Base-by-base conservation (phyloP, 495 filamentous ascomycete genomes). In the Beverwykella pulmonaria region DNA sequence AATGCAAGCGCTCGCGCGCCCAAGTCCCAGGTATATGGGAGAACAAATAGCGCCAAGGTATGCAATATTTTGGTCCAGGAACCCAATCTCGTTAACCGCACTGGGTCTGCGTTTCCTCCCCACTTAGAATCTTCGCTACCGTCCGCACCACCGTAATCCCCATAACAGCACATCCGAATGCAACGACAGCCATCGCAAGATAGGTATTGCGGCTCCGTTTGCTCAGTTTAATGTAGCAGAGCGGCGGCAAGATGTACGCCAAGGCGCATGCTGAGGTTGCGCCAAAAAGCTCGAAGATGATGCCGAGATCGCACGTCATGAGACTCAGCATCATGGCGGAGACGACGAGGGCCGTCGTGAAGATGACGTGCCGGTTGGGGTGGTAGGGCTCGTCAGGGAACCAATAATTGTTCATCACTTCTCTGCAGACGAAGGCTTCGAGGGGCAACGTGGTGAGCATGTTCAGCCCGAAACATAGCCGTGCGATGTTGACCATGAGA, bases 391-490 rank as follows among this genome's bases (percentile, higher is more conserved):
- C 88, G 66, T 84, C 78, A 0, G 88, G 90, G 77, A 92, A 97
- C 78, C 87, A 98, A 79, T 96, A 98, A 52, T 90, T 93, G 34
- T 90, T 84, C 89, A 98, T 96, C 46, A 98, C 94, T 75, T 96
- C 93, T 61, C 94, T 87, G 76, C 95, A 98, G 48, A 98, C 94
- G 76, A 98, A 98, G 8, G 92, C 91, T 79, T 98, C 94, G 39
- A 98, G 85, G 2, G 94, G 94, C 48, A 98, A 80, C 1, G 94
- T 98, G 6, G 94, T 98, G 65, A 98, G 86, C 94, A 98, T 98
- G 80, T 98, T 98, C 59, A 98, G 79, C 3, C 95, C 94, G 69
- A 98, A 97, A 70, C 79, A 89, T 85, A 98, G 81, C 70, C 94
- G 86, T 46, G 94, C 94, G 58, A 98, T 85, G 75, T 97, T 98